Conservation (phyloP, 2,329 filamentous ascomycete genomes). For the Penicillium sp. region DNA sequence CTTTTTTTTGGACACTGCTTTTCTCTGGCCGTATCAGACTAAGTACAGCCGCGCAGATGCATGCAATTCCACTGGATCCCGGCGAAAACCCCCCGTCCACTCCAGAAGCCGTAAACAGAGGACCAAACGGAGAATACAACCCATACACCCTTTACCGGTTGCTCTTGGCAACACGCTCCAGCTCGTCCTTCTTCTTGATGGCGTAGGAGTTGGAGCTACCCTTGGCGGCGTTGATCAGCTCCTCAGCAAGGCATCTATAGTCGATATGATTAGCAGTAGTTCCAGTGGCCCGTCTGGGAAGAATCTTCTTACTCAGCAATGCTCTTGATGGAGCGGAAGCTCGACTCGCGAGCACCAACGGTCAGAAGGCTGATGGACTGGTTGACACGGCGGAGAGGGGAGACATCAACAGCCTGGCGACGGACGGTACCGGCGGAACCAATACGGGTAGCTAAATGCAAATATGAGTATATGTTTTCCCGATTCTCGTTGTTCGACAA, state of each 20-base stretch:
- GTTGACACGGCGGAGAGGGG: conserved; percentile 98
- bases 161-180: conserved; percentile 99
- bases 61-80: conserved; percentile 48
- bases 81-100: conserved; percentile 45
- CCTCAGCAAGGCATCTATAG: conserved; percentile 79
- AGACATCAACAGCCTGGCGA: conserved; percentile 99
- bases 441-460: conserved; percentile 76
- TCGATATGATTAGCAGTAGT: neutral
- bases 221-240: conserved; percentile 99
- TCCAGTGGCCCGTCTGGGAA: neutral
- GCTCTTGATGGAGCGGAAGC: conserved; percentile 97
- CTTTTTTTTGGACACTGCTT: conserved; percentile 43
- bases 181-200: conserved; percentile 99
- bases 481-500: neutral
- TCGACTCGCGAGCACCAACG: conserved; percentile 96
- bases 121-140: conserved; percentile 45
- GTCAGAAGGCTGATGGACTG: conserved; percentile 99
- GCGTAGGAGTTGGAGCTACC: conserved; percentile 99
- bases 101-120: conserved; percentile 45
- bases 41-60: conserved; percentile 48
- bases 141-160: conserved; percentile 82
- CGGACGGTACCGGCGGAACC: conserved; percentile 99
- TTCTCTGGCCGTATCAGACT: conserved; percentile 42
- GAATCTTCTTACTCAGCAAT: conserved; percentile 72
- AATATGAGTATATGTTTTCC: neutral